Evolutionary conservation across 2,329 filamentous ascomycete species (phyloP), one percentile per base, ranked within the genome.

Genomic region (Incumbomyces lentus): DNA sequence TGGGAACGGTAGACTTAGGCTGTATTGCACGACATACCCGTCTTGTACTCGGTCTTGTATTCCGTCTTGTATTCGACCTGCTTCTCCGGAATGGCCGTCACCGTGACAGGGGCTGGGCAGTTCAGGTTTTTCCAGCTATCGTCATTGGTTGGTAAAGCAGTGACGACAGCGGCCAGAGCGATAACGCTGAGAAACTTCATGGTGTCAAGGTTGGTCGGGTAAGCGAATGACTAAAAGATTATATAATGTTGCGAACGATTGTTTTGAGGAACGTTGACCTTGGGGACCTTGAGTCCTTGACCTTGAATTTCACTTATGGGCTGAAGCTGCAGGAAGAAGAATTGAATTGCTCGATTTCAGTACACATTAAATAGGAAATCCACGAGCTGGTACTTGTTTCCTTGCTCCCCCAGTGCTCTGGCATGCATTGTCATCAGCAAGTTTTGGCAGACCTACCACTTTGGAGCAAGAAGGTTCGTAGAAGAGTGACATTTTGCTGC

Each of bases 171-270:
- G 12, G 40, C 40, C 29, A 42, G 32, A 32, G 40, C 40, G 30
- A 42, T 22, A n/a, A 42, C 17, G 29, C 14, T 32, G 17, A 42
- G 26, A 26, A 42, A 13, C 40, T 42, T 42, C 40, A 42, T 42
- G 40, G 31, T 42, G 26, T 4, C 29, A 29, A n/a, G 19, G 14
- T 40, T n/a, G 38, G 16, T 42, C 10, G 26, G 17, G 6, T 4
- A 33, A 42, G 40, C 13, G 40, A 42, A 33, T 42, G 40, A 29
- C 13, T 26, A 40, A 40, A 40, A 16, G 38, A 40, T 40, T 22
- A 18, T 38, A 5, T 26, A 26, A 29, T 14, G 22, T 40, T 29
- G n/a, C 11, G 17, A 33, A 19, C 29, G 29, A 42, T 13, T 42
- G 40, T 33, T 12, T 6, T 17, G 33, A 12, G 12, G 4, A 35